Percentiles rank a stretch among this genome's conserved stretches.
Evolutionary conservation across 1,284 basidiomycete genomes (phyloP).

Genomic region (Trametes polyzona): DNA sequence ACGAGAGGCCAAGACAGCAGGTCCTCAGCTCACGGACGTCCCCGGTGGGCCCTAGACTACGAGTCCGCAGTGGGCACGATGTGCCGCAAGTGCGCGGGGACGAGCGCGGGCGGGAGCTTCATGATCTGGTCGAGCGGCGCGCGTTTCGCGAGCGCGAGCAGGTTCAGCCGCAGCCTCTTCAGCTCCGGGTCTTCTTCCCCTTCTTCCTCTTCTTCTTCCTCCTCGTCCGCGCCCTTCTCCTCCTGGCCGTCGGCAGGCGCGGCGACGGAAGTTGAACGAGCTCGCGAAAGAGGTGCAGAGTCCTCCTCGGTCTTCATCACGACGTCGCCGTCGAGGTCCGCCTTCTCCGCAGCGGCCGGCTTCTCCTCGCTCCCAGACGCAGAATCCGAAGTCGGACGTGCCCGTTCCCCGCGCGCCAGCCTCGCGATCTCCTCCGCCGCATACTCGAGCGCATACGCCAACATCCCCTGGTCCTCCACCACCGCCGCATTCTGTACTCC

Average conservation of each 20-base stretch:
- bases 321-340: slow-evolving; percentile 19
- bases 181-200: slow-evolving; percentile 51
- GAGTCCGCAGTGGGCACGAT: slow-evolving; percentile 50
- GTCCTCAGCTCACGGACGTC: too few species aligned
- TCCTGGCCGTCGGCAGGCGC: too few species aligned
- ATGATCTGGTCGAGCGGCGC: slow-evolving; percentile 74
- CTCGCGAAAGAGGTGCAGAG: background rate
- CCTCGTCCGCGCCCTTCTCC: slow-evolving; percentile 1
- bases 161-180: slow-evolving; percentile 64
- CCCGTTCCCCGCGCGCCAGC: slow-evolving; percentile 8
- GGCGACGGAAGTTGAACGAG: too few species aligned
- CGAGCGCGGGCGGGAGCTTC: slow-evolving; percentile 62
- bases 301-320: slow-evolving; percentile 26
- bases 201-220: background rate
- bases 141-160: slow-evolving; percentile 73
- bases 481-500: slow-evolving; percentile 15
- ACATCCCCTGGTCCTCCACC: slow-evolving; percentile 50
- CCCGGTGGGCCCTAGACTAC: too few species aligned
- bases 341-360: slow-evolving; percentile 6
- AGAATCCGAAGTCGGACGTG: too few species aligned
- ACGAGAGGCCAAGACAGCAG: too few species aligned
- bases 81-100: slow-evolving; percentile 65
- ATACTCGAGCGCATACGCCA: slow-evolving; percentile 54
- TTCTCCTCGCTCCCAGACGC: background rate
- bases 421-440: slow-evolving; percentile 49